A percentile compares a stretch with the other conserved stretches of the same genome.
Conservation (phyloP, 805 yeast species). For the Blastobotrys muscicola region DNA sequence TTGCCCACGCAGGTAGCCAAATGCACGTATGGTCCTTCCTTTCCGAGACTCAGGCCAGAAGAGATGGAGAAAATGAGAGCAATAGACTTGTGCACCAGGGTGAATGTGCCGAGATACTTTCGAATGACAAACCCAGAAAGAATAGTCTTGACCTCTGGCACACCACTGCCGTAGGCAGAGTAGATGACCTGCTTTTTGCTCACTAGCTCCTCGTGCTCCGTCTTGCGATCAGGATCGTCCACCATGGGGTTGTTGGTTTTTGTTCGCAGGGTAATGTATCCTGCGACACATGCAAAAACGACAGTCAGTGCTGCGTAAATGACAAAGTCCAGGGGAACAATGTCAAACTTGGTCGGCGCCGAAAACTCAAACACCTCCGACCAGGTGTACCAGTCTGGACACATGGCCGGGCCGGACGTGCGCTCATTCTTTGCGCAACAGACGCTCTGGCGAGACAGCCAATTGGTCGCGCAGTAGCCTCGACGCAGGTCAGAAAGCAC, state of each 20-base stretch:
- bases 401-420: slow-evolving; percentile 13
- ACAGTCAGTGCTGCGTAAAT: slow-evolving; percentile 33
- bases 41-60: slow-evolving; percentile 48
- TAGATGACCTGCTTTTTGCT: slow-evolving; percentile 28
- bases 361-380: slow-evolving; percentile 19
- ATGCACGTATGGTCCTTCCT: slow-evolving; percentile 57
- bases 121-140: slow-evolving; percentile 50
- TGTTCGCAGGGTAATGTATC: slow-evolving; percentile 37
- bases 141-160: slow-evolving; percentile 53
- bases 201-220: background rate
- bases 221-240: background rate
- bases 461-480: slow-evolving; percentile 41
- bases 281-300: slow-evolving; percentile 36
- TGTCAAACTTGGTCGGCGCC: background rate
- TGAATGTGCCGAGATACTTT: slow-evolving; percentile 41
- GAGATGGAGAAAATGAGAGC: slow-evolving; percentile 46
- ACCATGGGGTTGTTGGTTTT: slow-evolving; percentile 30
- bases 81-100: slow-evolving; percentile 39
- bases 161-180: slow-evolving; percentile 51
- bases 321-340: slow-evolving; percentile 25
- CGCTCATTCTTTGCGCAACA: slow-evolving; percentile 29
- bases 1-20: slow-evolving; percentile 52
- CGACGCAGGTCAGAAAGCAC: slow-evolving; percentile 41
- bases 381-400: slow-evolving; percentile 41
- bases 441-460: slow-evolving; percentile 35